Conservation (phyloP, 1,284 basidiomycete species). For the Singerocomus rubriflavus region DNA sequence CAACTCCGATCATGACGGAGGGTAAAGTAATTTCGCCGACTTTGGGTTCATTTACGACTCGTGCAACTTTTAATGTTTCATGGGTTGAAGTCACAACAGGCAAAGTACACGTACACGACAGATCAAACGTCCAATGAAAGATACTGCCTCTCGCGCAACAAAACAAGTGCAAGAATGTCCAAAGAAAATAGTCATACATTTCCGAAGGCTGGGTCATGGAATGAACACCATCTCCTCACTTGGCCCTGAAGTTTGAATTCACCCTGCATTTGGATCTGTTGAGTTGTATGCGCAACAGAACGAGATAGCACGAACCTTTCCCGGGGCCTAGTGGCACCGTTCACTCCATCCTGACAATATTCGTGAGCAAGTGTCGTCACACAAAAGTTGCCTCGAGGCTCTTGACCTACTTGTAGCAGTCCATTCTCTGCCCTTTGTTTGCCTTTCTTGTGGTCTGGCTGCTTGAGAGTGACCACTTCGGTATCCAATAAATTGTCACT, state of each 20-base stretch:
- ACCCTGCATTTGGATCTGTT: neutral
- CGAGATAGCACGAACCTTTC: constrained; percentile 6
- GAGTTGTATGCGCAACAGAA: neutral
- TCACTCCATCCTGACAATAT: constrained; percentile 6
- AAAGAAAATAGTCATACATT: neutral
- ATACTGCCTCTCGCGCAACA: neutral
- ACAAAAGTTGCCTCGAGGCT: neutral
- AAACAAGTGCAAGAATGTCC: neutral
- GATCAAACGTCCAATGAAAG: no score
- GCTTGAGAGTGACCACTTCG: neutral
- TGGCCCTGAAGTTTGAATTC: no score
- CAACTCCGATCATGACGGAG: no score
- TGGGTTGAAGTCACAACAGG: neutral
- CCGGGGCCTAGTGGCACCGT: no score
- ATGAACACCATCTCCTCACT: neutral
- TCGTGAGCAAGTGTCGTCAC: neutral
- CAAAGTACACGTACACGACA: neutral
- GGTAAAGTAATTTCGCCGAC: no score
- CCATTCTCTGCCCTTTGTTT: no score
- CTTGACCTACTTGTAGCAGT: constrained; percentile 3
- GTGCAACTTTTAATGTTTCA: no score
- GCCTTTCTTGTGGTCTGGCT: constrained; percentile 2
- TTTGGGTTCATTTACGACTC: no score
- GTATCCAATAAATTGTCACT: neutral
- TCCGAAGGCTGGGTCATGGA: no score